Evolutionary conservation across 1,284 basidiomycete species (phyloP).

Genomic region (Ustilago trichophora): DNA sequence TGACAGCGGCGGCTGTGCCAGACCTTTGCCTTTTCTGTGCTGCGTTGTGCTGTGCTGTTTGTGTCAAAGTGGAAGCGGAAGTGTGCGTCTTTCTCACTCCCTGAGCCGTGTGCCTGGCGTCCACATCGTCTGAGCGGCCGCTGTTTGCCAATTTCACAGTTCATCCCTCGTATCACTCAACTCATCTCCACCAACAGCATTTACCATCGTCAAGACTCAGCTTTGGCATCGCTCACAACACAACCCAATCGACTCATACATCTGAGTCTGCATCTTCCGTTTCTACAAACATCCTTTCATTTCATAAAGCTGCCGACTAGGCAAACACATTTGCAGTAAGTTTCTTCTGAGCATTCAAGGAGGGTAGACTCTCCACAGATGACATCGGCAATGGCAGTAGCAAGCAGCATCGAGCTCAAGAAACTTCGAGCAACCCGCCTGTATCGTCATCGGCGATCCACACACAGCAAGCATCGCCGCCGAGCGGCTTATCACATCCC

Average conservation of each 20-base stretch:
- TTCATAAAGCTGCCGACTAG: conserved; percentile 16
- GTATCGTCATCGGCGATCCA: too few species aligned
- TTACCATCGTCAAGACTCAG: conserved; percentile 3
- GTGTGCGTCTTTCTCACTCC: too few species aligned
- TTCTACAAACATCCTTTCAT: not conserved
- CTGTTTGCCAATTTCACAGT: not conserved
- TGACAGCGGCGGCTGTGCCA: not conserved
- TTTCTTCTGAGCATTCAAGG: conserved; percentile 6
- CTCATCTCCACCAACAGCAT: conserved; percentile 28
- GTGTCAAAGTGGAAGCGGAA: not conserved
- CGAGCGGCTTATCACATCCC: too few species aligned
- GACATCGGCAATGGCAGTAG: not conserved
- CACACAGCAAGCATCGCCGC: too few species aligned
- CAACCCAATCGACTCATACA: not conserved
- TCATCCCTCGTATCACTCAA: not conserved
- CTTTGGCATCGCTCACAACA: conserved; percentile 7
- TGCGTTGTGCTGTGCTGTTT: not conserved
- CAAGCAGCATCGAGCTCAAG: too few species aligned
- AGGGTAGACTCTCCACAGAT: not conserved
- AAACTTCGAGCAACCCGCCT: too few species aligned
- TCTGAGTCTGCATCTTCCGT: not conserved
- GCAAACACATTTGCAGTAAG: conserved; percentile 32
- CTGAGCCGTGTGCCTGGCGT: conserved; percentile 13
- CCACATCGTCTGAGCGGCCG: conserved; percentile 33
- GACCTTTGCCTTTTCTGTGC: too few species aligned